phyloP scores from a whole-genome alignment of 768 basidiomycete species.

The Pleurotus tuber-regium region DNA sequence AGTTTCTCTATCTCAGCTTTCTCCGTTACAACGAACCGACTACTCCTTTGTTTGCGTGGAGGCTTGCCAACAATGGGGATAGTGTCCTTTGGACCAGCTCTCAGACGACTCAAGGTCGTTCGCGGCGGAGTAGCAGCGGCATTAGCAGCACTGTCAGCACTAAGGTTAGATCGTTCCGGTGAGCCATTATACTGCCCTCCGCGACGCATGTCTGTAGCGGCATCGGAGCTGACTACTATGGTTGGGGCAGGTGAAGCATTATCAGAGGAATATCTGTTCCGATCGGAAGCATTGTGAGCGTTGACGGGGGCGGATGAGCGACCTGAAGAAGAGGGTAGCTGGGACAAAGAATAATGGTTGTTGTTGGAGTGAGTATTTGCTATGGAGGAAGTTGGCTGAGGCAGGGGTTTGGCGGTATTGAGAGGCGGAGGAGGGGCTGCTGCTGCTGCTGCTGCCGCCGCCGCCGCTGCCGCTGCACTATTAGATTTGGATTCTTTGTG shows the following conservation, averaged over 20 bases:
- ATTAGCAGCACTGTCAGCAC: slow-evolving; percentile 40
- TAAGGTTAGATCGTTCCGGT: slow-evolving; percentile 46
- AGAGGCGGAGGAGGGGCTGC: slow-evolving; percentile 60
- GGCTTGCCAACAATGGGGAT: slow-evolving; percentile 96
- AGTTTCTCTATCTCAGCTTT: slow-evolving; percentile 95
- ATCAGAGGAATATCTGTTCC: slow-evolving; percentile 49
- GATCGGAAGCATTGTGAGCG: slow-evolving; percentile 48
- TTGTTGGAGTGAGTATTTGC: slow-evolving; percentile 25
- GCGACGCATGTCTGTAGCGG: slow-evolving; percentile 46
- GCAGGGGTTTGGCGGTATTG: slow-evolving; percentile 64
- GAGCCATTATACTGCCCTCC: slow-evolving; percentile 36
- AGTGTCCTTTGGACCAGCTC: slow-evolving; percentile 89
- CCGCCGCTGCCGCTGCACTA: slow-evolving; percentile 24
- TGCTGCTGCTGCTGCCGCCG: slow-evolving; percentile 33
- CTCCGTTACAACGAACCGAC: slow-evolving; percentile 93
- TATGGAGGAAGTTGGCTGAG: slow-evolving; percentile 43
- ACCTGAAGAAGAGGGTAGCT: slow-evolving; percentile 38
- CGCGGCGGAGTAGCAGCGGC: slow-evolving; percentile 62
- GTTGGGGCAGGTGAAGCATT: slow-evolving; percentile 61
- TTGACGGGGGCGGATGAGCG: slow-evolving; percentile 42
- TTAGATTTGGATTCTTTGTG: slow-evolving; percentile 55
- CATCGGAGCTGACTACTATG: slow-evolving; percentile 82
- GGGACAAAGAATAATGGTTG: slow-evolving; percentile 34
- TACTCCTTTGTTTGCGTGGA: slow-evolving; percentile 96
- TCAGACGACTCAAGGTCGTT: slow-evolving; percentile 69